phyloP scores from a whole-genome alignment of 208 protist genomes.

The Leishmania lainsoni region DNA sequence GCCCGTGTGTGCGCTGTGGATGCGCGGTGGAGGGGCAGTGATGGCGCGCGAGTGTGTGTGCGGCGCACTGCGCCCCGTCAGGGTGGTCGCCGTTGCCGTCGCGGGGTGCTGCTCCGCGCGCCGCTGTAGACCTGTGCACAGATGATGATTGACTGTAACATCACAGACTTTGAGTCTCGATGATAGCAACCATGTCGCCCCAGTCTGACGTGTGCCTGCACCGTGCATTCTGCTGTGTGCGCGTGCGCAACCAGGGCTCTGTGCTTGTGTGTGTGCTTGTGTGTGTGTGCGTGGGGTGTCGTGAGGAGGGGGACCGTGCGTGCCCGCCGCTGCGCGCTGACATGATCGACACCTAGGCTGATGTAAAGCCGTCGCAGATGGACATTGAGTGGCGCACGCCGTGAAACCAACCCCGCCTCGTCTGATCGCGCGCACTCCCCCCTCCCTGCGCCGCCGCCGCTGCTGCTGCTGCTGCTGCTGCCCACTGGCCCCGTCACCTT shows the following conservation, averaged over 20 bases:
- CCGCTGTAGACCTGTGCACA: conserved; percentile 5
- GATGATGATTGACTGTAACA: conserved; percentile 16
- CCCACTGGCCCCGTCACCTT: conserved; percentile 25
- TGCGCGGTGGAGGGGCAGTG: too few species aligned
- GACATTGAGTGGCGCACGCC: too few species aligned
- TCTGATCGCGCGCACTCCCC: too few species aligned
- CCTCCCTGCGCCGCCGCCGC: too few species aligned
- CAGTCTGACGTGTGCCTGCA: conserved; percentile 9
- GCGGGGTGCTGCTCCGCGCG: neutral
- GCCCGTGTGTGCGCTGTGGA: too few species aligned
- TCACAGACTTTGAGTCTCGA: conserved; percentile 13
- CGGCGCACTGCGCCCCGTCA: too few species aligned
- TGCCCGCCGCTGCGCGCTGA: conserved; percentile 4
- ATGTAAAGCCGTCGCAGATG: conserved; percentile 11
- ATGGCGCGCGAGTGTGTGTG: too few species aligned
- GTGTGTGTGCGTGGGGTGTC: too few species aligned
- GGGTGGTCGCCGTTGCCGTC: too few species aligned
- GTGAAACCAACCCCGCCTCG: too few species aligned
- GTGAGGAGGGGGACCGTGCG: conserved; percentile 3
- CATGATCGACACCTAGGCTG: conserved; percentile 7
- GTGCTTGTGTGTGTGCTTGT: neutral
- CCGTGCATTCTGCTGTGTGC: neutral
- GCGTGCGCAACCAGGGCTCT: neutral
- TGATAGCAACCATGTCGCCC: conserved; percentile 11
- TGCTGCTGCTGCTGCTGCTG: conserved; percentile 10